Evolutionary conservation across 2,329 filamentous ascomycete species (phyloP).

Genomic region (Monosporascus sp.): DNA sequence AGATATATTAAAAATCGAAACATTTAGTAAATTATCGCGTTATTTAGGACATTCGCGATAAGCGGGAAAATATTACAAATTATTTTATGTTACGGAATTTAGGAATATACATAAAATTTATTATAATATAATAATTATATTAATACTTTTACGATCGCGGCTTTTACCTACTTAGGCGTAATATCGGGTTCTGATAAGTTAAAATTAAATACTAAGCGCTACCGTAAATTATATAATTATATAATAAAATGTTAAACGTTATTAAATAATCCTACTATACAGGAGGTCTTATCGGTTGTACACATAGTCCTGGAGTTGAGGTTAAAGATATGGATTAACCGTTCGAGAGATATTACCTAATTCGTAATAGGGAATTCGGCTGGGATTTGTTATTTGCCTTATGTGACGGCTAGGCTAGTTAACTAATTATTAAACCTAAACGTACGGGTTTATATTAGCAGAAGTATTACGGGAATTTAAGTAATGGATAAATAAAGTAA

Average conservation of each 20-base stretch:
- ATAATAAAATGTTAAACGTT: constrained; percentile 5
- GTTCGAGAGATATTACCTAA: neutral
- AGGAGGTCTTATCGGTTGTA: constrained; percentile 10
- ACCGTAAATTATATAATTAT: constrained; percentile 14
- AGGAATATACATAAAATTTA: too few relatives aligned
- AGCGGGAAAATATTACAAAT: constrained; percentile 11
- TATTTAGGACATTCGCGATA: constrained; percentile 14
- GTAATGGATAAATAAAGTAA: too few relatives aligned
- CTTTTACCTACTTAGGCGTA: constrained; percentile 1
- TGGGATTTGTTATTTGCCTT: too few relatives aligned
- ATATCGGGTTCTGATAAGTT: constrained; percentile 10
- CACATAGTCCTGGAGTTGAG: constrained; percentile 9
- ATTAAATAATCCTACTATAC: constrained; percentile 12
- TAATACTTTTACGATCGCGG: neutral
- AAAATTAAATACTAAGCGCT: constrained; percentile 11
- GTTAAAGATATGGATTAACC: neutral
- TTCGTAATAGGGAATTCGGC: constrained; percentile 1
- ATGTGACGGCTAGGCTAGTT: too few relatives aligned
- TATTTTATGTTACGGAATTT: neutral
- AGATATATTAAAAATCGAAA: constrained; percentile 14
- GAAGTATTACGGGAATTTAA: too few relatives aligned
- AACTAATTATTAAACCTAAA: too few relatives aligned
- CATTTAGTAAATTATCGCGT: constrained; percentile 22
- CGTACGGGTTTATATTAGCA: too few relatives aligned
- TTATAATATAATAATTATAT: neutral